Evolutionary conservation across 257 asterid genomes (phyloP).

Genomic region (Apocynum venetum): DNA sequence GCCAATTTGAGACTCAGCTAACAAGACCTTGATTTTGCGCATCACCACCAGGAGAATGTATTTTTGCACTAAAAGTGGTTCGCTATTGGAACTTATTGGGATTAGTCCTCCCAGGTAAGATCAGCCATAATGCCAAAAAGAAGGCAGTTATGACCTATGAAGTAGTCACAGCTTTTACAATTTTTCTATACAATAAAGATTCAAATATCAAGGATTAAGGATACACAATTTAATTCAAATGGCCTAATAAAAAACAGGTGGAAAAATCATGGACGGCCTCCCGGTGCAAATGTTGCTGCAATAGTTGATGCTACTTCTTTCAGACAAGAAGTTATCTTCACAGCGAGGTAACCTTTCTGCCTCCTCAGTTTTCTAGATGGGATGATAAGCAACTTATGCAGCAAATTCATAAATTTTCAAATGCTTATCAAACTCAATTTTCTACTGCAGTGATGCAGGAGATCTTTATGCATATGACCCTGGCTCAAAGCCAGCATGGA

Average conservation of each 20-base stretch:
- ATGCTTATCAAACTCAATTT: not conserved
- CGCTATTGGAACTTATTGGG: slow-evolving; percentile 49
- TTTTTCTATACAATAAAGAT: not conserved
- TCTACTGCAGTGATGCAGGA: slow-evolving; percentile 58
- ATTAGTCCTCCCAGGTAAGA: slow-evolving; percentile 65
- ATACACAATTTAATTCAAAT: not conserved
- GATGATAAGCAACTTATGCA: too few species aligned
- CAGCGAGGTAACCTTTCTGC: slow-evolving; percentile 48
- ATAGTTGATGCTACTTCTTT: slow-evolving; percentile 53
- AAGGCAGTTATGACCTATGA: not conserved
- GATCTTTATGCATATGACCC: slow-evolving; percentile 81
- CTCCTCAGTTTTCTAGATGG: too few species aligned
- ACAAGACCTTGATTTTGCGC: slow-evolving; percentile 29
- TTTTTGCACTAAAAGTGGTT: slow-evolving; percentile 62
- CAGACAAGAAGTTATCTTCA: slow-evolving; percentile 48
- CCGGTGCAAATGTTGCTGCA: slow-evolving; percentile 66
- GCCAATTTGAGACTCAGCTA: slow-evolving; percentile 18
- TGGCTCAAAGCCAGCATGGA: slow-evolving; percentile 77
- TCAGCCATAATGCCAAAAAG: not conserved
- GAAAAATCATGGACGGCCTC: slow-evolving; percentile 79
- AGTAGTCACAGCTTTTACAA: not conserved
- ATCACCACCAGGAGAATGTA: slow-evolving; percentile 54
- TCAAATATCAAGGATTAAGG: not conserved
- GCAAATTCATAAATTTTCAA: too few species aligned
- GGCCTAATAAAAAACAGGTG: slow-evolving; percentile 34